Evolutionary conservation across 148 eudicot genomes (phyloP).

Genomic region (Persicaria maculosa): DNA sequence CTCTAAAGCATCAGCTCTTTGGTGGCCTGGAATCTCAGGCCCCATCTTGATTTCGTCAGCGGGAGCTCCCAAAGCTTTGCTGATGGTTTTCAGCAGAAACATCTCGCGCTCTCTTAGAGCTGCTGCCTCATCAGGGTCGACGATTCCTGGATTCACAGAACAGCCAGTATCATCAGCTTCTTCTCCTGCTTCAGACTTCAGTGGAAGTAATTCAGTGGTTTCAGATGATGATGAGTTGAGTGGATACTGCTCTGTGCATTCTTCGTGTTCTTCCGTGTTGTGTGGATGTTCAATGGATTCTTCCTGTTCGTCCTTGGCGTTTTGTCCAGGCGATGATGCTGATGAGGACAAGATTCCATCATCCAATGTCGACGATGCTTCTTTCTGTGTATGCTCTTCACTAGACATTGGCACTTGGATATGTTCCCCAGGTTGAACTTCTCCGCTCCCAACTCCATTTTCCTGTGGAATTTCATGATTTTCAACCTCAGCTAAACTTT

Average conservation of each 20-base stretch:
- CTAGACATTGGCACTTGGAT: slow-evolving; percentile 15
- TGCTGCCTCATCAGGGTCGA: background rate
- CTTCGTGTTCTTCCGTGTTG: slow-evolving; percentile 17
- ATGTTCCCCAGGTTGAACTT: slow-evolving; percentile 13
- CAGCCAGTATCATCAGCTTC: slow-evolving; percentile 18
- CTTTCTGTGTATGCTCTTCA: slow-evolving; percentile 16
- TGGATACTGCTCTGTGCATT: slow-evolving; percentile 12
- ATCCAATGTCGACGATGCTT: slow-evolving; percentile 3
- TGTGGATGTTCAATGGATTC: slow-evolving; percentile 15
- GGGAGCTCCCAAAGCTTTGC: slow-evolving; percentile 22
- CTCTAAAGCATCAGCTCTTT: slow-evolving; percentile 82
- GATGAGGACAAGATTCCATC: slow-evolving; percentile 23
- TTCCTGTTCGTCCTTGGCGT: slow-evolving; percentile 4
- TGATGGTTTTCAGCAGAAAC: slow-evolving; percentile 19
- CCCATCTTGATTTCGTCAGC: slow-evolving; percentile 24
- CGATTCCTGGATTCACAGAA: slow-evolving; percentile 18
- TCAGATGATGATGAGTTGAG: slow-evolving; percentile 20
- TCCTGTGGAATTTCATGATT: slow-evolving; percentile 16
- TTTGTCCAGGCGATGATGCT: slow-evolving; percentile 12
- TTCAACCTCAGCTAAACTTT: background rate
- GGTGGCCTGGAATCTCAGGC: slow-evolving; percentile 39
- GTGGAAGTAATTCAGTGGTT: slow-evolving; percentile 23
- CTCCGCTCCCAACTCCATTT: slow-evolving; percentile 15
- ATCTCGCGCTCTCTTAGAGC: slow-evolving; percentile 12
- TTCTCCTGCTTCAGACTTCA: slow-evolving; percentile 18